Conservation (phyloP, 2,329 filamentous ascomycete species). For the Trichoderma sp. region DNA sequence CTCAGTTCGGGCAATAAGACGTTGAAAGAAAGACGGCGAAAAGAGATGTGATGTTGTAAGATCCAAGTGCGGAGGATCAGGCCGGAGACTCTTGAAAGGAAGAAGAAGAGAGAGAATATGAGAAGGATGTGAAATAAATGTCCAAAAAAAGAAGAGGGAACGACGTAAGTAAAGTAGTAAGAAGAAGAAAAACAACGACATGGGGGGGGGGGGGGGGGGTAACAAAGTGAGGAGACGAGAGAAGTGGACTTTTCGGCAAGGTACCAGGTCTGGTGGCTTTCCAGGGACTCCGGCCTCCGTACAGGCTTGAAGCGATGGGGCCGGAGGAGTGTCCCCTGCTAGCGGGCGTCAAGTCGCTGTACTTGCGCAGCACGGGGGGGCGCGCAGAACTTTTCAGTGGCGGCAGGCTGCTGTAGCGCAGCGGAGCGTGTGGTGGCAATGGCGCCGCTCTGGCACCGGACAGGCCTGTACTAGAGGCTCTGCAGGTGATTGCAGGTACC, state of each 20-base stretch:
- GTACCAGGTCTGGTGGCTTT: too few relatives aligned
- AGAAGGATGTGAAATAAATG: neutral
- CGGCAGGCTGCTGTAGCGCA: neutral
- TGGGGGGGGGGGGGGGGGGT: too few relatives aligned
- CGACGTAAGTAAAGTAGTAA: conserved; percentile 20
- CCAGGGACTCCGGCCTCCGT: neutral
- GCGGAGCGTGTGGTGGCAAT: neutral
- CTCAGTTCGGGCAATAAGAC: conserved; percentile 24
- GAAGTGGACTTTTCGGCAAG: neutral
- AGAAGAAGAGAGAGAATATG: conserved; percentile 6
- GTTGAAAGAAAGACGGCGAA: conserved; percentile 23
- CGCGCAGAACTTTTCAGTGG: neutral
- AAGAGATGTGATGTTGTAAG: conserved; percentile 1
- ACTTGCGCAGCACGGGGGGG: too few relatives aligned
- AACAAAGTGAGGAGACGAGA: conserved; percentile 12
- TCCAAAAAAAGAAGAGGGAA: conserved; percentile 17
- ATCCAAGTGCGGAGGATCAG: conserved; percentile 18
- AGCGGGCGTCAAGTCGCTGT: neutral
- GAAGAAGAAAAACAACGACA: conserved; percentile 25
- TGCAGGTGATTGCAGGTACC: too few relatives aligned
- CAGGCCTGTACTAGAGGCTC: too few relatives aligned
- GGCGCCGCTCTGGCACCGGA: neutral
- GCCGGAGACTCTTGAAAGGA: conserved; percentile 18
- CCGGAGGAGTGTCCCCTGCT: neutral
- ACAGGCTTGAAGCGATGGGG: neutral